Evolutionary conservation across 257 asterid species (phyloP).

Genomic region (Solanum sparsipilum): DNA sequence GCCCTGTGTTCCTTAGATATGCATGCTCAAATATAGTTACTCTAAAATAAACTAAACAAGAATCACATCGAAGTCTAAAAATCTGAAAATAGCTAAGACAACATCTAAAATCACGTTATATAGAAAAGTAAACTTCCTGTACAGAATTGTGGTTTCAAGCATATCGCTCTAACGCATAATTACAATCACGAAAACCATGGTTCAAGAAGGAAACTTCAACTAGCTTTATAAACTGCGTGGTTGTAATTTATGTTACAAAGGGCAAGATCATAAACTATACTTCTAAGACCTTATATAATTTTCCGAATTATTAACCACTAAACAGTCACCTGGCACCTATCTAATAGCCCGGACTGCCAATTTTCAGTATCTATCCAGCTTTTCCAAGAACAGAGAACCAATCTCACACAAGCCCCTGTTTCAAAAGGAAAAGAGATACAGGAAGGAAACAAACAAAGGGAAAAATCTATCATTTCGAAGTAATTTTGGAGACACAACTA

Average conservation of each 20-base stretch:
- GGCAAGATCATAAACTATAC: not conserved
- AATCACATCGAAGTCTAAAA: not conserved
- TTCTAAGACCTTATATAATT: constrained; percentile 8
- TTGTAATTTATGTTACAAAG: not conserved
- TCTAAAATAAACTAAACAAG: not conserved
- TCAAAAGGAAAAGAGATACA: not conserved
- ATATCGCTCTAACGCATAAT: not conserved
- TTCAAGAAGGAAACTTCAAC: not conserved
- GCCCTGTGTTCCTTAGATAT: not conserved
- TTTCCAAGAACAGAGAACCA: not conserved
- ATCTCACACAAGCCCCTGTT: not conserved
- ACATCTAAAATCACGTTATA: not conserved
- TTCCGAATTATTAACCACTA: constrained; percentile 29
- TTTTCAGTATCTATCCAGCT: not conserved
- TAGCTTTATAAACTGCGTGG: constrained; percentile 4
- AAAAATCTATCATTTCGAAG: constrained; percentile 24
- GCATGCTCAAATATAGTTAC: not conserved
- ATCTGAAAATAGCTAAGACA: not conserved
- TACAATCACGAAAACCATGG: not conserved
- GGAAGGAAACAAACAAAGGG: not conserved
- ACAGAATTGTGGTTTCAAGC: not conserved
- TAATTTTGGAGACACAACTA: constrained; percentile 43
- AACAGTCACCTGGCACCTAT: constrained; percentile 59
- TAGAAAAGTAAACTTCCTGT: not conserved
- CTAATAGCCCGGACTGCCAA: constrained; percentile 72